Evolutionary conservation across 208 protist genomes (phyloP), one percentile per base, ranked within the genome.

Genomic region (Leishmania guyanensis): DNA sequence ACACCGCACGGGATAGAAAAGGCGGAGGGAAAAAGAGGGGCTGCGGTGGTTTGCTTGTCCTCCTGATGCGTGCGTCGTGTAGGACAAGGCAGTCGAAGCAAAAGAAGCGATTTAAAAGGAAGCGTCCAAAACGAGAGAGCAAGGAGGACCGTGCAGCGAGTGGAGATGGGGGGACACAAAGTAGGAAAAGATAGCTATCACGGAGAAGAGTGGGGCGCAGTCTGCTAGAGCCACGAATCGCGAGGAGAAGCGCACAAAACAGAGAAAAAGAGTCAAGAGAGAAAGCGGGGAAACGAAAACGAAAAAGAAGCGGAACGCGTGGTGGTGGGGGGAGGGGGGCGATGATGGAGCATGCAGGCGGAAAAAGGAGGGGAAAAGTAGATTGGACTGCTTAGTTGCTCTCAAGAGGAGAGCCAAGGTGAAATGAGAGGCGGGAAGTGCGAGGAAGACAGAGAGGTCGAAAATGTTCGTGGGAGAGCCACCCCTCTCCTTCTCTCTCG

Each of bases 61-160:
- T 46, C 43, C 43, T 46, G 43, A 46, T 46, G 43, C 43, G 43
- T 46, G 43, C 43, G 43, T 46, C 43, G 43, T 46, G 43, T 46
- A 46, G 43, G 43, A 46, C 43, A n/a, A 85, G 12, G 77, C 56
- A 81, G 51, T 69, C 3, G 60, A 10, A 66, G 26, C 33, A 46
- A 48, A 22, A 48, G 43, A 16, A 33, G 53, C 14, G 29, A 75
- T 58, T 8, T 10, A 58, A 20, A 22, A 46, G 48, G 16, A 26
- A 12, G 26, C 48, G 1, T 51, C 8, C 20, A 17, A 75, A 33
- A 26, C 20, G n/a, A 16, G 43, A 29, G n/a, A 43, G 6, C 66
- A 29, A 8, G 36, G 66, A 26, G 20, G 43, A 46, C 43, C 4
- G 20, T n/a, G 60, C 22, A 65, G 60, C 3, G 60, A 26, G 60